Conservation (phyloP, 1,284 basidiomycete genomes). For the Fereydounia khargensis region DNA sequence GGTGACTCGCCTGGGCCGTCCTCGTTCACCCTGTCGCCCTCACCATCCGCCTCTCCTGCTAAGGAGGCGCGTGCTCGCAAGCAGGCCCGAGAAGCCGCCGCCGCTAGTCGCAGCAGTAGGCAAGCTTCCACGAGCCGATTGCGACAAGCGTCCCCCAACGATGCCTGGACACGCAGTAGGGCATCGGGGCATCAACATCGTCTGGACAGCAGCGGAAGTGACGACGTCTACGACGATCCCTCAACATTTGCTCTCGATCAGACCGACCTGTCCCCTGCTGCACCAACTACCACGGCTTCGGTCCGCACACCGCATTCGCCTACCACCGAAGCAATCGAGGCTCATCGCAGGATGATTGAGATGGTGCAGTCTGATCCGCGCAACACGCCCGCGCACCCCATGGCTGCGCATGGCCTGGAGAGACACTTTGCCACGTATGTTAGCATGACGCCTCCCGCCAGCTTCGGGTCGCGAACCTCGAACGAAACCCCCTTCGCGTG, state of each 20-base stretch:
- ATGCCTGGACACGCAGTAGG: neutral
- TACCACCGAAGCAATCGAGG: neutral
- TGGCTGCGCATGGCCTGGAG: neutral
- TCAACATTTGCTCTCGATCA: neutral
- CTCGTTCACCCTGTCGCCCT: neutral
- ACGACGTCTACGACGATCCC: neutral
- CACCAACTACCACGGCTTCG: neutral
- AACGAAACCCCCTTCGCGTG: conserved; percentile 32
- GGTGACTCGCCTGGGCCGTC: neutral
- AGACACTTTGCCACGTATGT: conserved; percentile 7
- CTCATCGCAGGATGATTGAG: too few species aligned
- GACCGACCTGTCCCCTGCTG: neutral
- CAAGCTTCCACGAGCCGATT: too few species aligned
- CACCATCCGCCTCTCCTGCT: neutral
- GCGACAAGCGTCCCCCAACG: too few species aligned
- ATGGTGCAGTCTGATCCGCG: neutral
- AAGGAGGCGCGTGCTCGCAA: neutral
- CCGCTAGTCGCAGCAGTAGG: too few species aligned
- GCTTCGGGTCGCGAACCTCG: conserved; percentile 21
- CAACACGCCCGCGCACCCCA: neutral
- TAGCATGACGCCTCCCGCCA: conserved; percentile 43
- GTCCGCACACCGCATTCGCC: neutral
- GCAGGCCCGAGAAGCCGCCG: neutral
- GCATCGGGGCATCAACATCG: neutral
- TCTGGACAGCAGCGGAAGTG: conserved; percentile 1